phyloP scores from a whole-genome alignment of 192 early-diverging fungal species.

The Gaertneriomyces semiglobifer region DNA sequence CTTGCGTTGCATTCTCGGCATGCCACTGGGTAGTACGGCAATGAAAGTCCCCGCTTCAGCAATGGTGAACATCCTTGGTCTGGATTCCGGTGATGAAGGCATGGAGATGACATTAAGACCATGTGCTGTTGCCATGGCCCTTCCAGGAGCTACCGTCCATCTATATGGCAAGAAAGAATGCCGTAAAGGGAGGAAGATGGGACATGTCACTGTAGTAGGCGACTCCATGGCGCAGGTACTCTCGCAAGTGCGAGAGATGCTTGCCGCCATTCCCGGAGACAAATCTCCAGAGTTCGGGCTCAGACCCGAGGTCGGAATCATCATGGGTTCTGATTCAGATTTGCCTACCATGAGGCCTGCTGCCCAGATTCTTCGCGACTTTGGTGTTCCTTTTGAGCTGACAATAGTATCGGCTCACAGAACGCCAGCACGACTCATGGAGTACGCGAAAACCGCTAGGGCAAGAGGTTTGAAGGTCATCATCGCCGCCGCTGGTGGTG shows the following conservation, averaged over 20 bases:
- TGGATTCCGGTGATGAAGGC: constrained; percentile 47
- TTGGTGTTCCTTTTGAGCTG: constrained; percentile 94
- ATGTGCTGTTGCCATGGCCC: constrained; percentile 65
- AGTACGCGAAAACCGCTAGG: constrained; percentile 85
- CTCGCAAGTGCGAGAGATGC: constrained; percentile 56
- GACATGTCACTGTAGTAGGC: constrained; percentile 90
- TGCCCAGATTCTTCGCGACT: constrained; percentile 80
- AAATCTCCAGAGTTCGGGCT: constrained; percentile 10
- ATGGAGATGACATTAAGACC: constrained; percentile 58
- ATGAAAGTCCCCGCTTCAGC: constrained; percentile 87
- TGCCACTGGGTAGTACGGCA: constrained; percentile 80
- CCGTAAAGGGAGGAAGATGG: constrained; percentile 93
- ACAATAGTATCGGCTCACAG: constrained; percentile 97
- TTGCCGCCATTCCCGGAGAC: constrained; percentile 34
- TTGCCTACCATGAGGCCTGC: constrained; percentile 91
- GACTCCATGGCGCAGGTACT: constrained; percentile 79
- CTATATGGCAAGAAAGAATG: constrained; percentile 92
- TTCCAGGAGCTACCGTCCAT: constrained; percentile 86
- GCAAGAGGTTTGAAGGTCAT: constrained; percentile 91
- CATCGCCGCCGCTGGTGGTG: constrained; percentile 97
- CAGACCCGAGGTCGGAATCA: constrained; percentile 79
- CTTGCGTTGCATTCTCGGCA: constrained; percentile 83
- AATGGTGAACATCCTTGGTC: constrained; percentile 96
- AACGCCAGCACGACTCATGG: constrained; percentile 88
- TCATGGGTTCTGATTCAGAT: constrained; percentile 99